Base-by-base conservation (phyloP, 441 rosid genomes). In the Bruguiera hainesii region DNA sequence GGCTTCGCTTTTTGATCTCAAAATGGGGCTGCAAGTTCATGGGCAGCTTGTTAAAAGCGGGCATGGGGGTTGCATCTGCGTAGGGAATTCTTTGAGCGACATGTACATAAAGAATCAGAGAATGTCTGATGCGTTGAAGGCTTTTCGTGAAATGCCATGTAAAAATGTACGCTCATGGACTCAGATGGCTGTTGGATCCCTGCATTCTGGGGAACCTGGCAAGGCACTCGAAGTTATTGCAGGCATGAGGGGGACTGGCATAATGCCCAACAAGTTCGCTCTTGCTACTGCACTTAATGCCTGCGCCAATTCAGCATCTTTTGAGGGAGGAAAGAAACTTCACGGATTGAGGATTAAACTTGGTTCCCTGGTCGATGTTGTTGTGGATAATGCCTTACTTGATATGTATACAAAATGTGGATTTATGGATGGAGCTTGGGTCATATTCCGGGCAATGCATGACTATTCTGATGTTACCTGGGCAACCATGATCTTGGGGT, bases 351-450 rank as follows among this genome's bases (percentile, higher is more conserved):
- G 83, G 49, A 67, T 87, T 50, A 84, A 73, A 67, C 68, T 78
- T 10, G 71, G 70, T 61, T 28, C 64, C 56, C 69, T 70, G 28
- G 77, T 73, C 65, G 90, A 87, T 70, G 70, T 75, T 19, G 85
- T 81, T 56, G 84, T 82, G 16, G 81, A 68, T 65, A 87, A 84
- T 57, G 84, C 89, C 15, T 81, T 87, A 30, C 72, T 83, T 11
- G 83, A 85, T 81, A 80, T 87, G 90, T 87, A 87, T 63, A 81
- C 84, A 51, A 84, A 87, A 82, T 82, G 84, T 33, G 89, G 93
- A 51, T 80, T 71, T 49, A 73, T 85, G 60, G 74, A 53, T 29
- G 72, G 65, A 70, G 82, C 86, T 28, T 68, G 65, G 67, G 66
- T 48, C 42, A 57, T 77, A 59, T 85, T 87, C 67, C 65, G 28